A percentile compares a stretch with the other conserved stretches of the same genome.
Conservation (phyloP, 2,329 filamentous ascomycete species). For the Penicillium sp. region DNA sequence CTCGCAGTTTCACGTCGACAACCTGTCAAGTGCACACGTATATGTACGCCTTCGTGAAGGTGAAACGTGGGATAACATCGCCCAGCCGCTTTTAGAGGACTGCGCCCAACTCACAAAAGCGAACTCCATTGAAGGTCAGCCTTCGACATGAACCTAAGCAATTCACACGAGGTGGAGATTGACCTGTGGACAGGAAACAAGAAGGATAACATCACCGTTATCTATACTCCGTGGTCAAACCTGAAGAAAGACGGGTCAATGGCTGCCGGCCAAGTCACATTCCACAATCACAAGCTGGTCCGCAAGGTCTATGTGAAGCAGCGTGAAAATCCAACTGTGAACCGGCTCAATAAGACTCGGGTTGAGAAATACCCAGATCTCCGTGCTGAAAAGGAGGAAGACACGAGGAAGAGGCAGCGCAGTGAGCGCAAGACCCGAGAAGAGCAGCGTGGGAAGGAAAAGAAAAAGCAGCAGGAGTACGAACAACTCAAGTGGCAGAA, state of each 20-base stretch:
- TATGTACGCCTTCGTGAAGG: slow-evolving; percentile 81
- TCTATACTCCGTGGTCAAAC: slow-evolving; percentile 98
- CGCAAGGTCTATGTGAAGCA: slow-evolving; percentile 75
- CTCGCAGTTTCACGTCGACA: slow-evolving; percentile 88
- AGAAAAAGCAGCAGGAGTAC: slow-evolving; percentile 64
- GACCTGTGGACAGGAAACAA: slow-evolving; percentile 71
- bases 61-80: slow-evolving; percentile 80
- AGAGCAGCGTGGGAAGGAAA: slow-evolving; percentile 42
- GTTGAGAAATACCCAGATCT: slow-evolving; percentile 85
- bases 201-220: slow-evolving; percentile 93
- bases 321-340: slow-evolving; percentile 87
- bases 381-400: slow-evolving; percentile 75
- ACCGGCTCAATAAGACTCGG: slow-evolving; percentile 96
- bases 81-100: slow-evolving; percentile 72
- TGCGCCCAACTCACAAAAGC: slow-evolving; percentile 98
- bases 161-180: slow-evolving; percentile 6
- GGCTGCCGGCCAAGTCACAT: slow-evolving; percentile 91
- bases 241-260: slow-evolving; percentile 93
- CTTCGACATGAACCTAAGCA: neutral
- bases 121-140: slow-evolving; percentile 88
- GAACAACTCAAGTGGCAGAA: slow-evolving; percentile 91
- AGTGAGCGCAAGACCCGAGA: slow-evolving; percentile 55
- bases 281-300: slow-evolving; percentile 82
- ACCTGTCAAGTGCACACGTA: slow-evolving; percentile 92
- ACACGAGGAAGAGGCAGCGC: slow-evolving; percentile 67